A percentile compares a stretch with the other conserved stretches of the same genome.
Evolutionary conservation across 192 early-diverging fungal species (phyloP).

Genomic region (Powellomyces hirtus): DNA sequence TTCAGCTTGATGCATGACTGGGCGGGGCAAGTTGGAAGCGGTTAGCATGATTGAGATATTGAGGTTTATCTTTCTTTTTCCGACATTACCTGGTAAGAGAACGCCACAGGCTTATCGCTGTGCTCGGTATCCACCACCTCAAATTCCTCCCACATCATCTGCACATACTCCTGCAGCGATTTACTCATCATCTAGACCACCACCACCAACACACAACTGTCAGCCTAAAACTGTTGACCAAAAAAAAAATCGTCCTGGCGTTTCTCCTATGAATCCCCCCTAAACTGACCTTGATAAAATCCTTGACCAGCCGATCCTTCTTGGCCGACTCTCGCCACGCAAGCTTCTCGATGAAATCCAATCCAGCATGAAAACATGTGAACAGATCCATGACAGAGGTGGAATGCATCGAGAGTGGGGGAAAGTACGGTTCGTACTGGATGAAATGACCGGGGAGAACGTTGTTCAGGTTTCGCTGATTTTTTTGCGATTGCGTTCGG

Average conservation of each 20-base stretch:
- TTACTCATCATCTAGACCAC: constrained; percentile 49
- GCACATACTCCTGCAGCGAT: constrained; percentile 59
- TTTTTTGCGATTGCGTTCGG: not conserved
- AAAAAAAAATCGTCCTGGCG: not conserved
- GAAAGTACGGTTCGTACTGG: constrained; percentile 47
- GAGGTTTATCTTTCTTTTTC: no score
- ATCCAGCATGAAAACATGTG: constrained; percentile 69
- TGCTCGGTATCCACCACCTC: constrained; percentile 20
- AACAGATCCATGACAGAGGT: constrained; percentile 80
- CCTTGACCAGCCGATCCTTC: constrained; percentile 59
- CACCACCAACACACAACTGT: not conserved
- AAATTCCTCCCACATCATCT: constrained; percentile 39
- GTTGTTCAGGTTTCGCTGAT: no score
- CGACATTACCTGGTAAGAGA: constrained; percentile 13
- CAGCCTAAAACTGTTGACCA: no score
- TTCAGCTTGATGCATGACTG: constrained; percentile 51
- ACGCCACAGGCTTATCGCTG: constrained; percentile 12
- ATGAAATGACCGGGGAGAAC: no score
- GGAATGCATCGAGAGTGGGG: constrained; percentile 56
- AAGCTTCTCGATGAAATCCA: constrained; percentile 68
- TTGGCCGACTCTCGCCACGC: constrained; percentile 62
- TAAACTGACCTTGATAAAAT: constrained; percentile 60
- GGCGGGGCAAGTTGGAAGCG: no score
- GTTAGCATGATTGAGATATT: no score
- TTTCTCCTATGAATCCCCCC: not conserved